A percentile compares a stretch with the other conserved stretches of the same genome.
Conservation (phyloP, 352 stramenopile genomes). For the Phytophthora kernoviae region DNA sequence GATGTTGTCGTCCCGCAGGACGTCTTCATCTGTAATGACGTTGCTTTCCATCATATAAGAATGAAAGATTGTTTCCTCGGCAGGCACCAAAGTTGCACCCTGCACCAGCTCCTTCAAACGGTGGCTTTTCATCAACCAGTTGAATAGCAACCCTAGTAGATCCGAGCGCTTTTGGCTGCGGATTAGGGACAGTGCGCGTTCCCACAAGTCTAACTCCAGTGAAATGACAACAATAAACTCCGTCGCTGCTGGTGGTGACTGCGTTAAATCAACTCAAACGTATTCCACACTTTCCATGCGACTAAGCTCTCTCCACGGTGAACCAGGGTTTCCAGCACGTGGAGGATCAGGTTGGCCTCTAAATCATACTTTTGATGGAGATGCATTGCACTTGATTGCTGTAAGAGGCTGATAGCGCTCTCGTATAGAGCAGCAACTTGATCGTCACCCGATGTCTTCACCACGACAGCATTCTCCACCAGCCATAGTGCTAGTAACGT, state of each 20-base stretch:
- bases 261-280: constrained; percentile 64
- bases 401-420: constrained; percentile 55
- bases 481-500: constrained; percentile 81
- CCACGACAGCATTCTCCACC: constrained; percentile 77
- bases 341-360: constrained; percentile 70
- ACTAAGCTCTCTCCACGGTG: constrained; percentile 75
- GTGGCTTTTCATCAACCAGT: constrained; percentile 74
- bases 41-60: constrained; percentile 77
- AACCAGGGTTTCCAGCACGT: constrained; percentile 80
- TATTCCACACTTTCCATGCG: constrained; percentile 88
- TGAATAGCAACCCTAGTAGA: constrained; percentile 67
- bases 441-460: constrained; percentile 67
- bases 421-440: constrained; percentile 72
- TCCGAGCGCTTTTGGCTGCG: constrained; percentile 62
- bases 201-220: constrained; percentile 77
- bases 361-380: constrained; percentile 78
- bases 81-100: constrained; percentile 48
- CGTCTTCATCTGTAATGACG: constrained; percentile 47
- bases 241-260: constrained; percentile 52
- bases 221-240: constrained; percentile 82
- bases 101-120: constrained; percentile 80
- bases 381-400: constrained; percentile 78
- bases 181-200: constrained; percentile 67
- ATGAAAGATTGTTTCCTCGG: constrained; percentile 69
- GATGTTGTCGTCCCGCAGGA: constrained; percentile 71